Conservation (phyloP, 164 flowering plant species). For the Amborella trichopoda region DNA sequence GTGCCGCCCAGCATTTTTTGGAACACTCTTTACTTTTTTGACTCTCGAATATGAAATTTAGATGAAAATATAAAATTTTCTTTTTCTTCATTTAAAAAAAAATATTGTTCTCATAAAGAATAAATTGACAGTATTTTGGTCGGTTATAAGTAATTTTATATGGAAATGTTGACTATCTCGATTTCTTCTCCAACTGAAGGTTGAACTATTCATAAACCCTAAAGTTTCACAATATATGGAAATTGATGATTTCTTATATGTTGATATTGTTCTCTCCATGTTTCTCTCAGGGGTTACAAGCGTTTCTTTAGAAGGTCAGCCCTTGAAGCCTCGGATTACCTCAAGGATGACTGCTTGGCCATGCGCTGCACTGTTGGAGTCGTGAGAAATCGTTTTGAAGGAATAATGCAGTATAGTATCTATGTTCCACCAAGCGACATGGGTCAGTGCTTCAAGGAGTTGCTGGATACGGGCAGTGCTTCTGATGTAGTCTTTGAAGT, state of each 20-base stretch:
- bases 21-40: too few species aligned
- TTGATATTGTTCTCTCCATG: constrained; percentile 2
- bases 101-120: too few species aligned
- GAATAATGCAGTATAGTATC: constrained; percentile 41
- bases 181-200: too few species aligned
- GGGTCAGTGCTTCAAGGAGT: constrained; percentile 44
- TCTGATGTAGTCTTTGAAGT: constrained; percentile 64
- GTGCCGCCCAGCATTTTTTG: too few species aligned
- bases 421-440: constrained; percentile 61
- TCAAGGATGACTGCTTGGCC: constrained; percentile 77
- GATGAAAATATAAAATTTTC: too few species aligned
- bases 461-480: constrained; percentile 59
- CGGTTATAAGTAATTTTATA: too few species aligned
- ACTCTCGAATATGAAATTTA: too few species aligned
- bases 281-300: constrained; percentile 72
- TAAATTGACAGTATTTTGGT: too few species aligned
- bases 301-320: constrained; percentile 60
- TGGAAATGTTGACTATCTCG: too few species aligned
- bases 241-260: background rate
- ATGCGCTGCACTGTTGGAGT: constrained; percentile 91
- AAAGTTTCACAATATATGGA: too few species aligned
- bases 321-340: constrained; percentile 62
- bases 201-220: too few species aligned
- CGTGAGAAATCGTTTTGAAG: constrained; percentile 62
- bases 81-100: too few species aligned